Evolutionary conservation across 305 asterid species (phyloP).

Genomic region (Stenogyne calaminthoides): DNA sequence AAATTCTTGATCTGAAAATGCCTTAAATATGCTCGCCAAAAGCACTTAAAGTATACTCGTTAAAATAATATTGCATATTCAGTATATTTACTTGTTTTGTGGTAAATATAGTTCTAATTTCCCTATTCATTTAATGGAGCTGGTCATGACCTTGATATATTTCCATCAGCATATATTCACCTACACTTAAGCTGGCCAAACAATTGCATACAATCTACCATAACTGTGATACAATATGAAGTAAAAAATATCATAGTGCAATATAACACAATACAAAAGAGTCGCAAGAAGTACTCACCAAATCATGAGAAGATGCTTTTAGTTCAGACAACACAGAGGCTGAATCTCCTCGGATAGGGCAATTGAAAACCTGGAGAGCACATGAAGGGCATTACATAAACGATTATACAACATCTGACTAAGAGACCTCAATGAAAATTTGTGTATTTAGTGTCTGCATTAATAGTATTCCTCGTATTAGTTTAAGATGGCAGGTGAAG

Average conservation of each 20-base stretch:
- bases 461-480: neutral
- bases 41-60: slow-evolving; percentile 4
- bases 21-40: neutral
- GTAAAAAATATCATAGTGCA: slow-evolving; percentile 8
- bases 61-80: neutral
- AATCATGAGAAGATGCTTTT: slow-evolving; percentile 87
- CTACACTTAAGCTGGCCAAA: neutral
- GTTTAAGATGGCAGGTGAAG: slow-evolving; percentile 6
- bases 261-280: slow-evolving; percentile 12
- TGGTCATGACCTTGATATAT: slow-evolving; percentile 2
- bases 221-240: neutral
- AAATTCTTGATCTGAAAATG: neutral
- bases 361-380: slow-evolving; percentile 79
- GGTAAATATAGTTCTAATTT: neutral
- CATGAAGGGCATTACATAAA: slow-evolving; percentile 29
- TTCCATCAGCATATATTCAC: slow-evolving; percentile 12
- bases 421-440: slow-evolving; percentile 13
- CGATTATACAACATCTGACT: slow-evolving; percentile 6
- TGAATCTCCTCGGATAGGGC: slow-evolving; percentile 96
- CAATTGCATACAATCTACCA: slow-evolving; percentile 13
- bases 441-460: neutral
- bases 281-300: slow-evolving; percentile 60
- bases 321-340: slow-evolving; percentile 81
- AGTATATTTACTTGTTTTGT: neutral
- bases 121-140: slow-evolving; percentile 15